Conservation (phyloP, 2,329 filamentous ascomycete genomes). For the Colletotrichum simmondsii region DNA sequence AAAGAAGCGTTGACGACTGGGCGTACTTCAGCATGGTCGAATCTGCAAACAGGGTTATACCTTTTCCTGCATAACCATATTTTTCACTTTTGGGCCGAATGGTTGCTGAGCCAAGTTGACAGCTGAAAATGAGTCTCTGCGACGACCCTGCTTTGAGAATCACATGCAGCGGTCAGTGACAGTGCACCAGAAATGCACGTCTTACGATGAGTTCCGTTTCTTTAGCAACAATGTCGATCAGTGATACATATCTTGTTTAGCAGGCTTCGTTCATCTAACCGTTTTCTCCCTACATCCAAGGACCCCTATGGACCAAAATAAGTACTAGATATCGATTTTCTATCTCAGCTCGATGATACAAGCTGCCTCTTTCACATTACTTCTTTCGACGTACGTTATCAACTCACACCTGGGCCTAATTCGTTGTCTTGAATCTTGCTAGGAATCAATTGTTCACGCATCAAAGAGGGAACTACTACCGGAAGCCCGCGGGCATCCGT, state of each 20-base stretch:
- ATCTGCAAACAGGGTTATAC: background rate
- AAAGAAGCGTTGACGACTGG: background rate
- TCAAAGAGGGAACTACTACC: background rate
- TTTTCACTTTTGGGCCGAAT: background rate
- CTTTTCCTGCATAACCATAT: background rate
- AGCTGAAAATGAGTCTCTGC: background rate
- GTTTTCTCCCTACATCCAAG: background rate
- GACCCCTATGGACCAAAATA: background rate
- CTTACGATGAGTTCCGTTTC: background rate
- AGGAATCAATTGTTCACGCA: too few species aligned
- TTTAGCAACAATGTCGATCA: background rate
- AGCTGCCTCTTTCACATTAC: too few species aligned
- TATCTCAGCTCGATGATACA: too few species aligned
- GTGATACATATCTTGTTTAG: background rate
- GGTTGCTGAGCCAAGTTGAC: background rate
- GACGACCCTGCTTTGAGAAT: background rate
- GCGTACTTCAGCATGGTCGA: background rate
- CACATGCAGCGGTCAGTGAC: background rate
- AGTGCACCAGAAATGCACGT: background rate
- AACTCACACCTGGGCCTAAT: too few species aligned
- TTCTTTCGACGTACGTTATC: too few species aligned
- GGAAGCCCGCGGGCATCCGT: background rate
- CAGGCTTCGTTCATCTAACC: background rate
- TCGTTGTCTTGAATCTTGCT: too few species aligned
- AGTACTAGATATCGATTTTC: too few species aligned